Evolutionary conservation across 2,329 filamentous ascomycete genomes (phyloP).

Genomic region (Talaromyces sp.): DNA sequence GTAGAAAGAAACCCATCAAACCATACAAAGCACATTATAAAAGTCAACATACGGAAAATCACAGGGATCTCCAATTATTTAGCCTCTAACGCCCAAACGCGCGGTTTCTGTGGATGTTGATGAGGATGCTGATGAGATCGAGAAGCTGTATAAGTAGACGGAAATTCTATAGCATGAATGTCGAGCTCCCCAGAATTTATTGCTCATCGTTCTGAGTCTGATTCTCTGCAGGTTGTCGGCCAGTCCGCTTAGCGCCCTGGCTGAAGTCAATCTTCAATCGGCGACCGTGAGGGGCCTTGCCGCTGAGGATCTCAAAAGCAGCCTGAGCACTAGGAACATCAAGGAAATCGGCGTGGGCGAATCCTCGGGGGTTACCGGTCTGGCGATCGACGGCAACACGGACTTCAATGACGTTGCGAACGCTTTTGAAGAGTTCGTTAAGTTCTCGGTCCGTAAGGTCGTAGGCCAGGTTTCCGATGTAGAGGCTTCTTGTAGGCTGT

Average conservation of each 20-base stretch:
- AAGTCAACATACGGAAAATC: slow-evolving; percentile 1
- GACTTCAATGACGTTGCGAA: slow-evolving; percentile 69
- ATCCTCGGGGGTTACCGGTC: slow-evolving; percentile 77
- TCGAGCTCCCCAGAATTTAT: neutral
- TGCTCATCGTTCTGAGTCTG: neutral
- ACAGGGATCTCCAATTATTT: neutral
- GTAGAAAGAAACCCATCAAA: neutral
- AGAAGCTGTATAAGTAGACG: neutral
- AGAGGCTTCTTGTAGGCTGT: slow-evolving; percentile 64
- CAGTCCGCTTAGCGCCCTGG: neutral
- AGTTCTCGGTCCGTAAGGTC: slow-evolving; percentile 82
- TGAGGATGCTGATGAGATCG: neutral
- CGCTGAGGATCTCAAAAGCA: slow-evolving; percentile 56
- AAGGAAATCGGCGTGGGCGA: slow-evolving; percentile 77
- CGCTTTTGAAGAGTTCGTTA: slow-evolving; percentile 69
- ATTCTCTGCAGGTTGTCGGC: neutral
- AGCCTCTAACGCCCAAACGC: slow-evolving; percentile 2
- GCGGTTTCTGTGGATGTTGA: neutral
- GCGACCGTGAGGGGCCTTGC: slow-evolving; percentile 63
- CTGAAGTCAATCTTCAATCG: slow-evolving; percentile 61
- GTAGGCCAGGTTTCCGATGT: slow-evolving; percentile 81
- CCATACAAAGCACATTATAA: slow-evolving; percentile 2
- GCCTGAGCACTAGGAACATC: slow-evolving; percentile 62
- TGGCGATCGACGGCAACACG: slow-evolving; percentile 78
- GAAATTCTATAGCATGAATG: neutral